Conservation (phyloP, 192 early-diverging fungal species). For the Coemansia reversa region DNA sequence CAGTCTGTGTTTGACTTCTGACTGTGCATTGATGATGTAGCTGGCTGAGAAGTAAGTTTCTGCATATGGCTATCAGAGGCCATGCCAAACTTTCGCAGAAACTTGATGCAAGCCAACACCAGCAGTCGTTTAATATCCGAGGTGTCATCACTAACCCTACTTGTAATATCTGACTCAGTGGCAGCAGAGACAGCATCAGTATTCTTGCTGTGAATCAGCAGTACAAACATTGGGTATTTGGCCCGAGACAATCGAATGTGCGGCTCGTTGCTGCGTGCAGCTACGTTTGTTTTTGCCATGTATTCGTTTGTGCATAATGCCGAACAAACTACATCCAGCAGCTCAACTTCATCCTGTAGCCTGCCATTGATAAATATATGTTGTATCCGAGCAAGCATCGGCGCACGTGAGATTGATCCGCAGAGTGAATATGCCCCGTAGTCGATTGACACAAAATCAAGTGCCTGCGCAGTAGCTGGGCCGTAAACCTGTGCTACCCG, state of each 20-base stretch:
- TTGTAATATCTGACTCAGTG: neutral
- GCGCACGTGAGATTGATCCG: conserved; percentile 37
- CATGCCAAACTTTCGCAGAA: conserved; percentile 34
- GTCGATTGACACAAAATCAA: conserved; percentile 36
- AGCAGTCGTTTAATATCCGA: conserved; percentile 26
- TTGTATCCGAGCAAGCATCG: conserved; percentile 28
- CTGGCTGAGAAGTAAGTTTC: conserved; percentile 2
- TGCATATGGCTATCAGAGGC: conserved; percentile 38
- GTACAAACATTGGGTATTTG: conserved; percentile 32
- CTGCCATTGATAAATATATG: conserved; percentile 27
- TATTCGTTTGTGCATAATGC: conserved; percentile 19
- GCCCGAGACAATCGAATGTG: conserved; percentile 1
- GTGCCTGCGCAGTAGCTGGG: conserved; percentile 14
- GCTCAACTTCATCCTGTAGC: conserved; percentile 14
- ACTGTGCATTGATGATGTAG: neutral
- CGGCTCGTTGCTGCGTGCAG: neutral
- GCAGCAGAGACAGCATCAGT: neutral
- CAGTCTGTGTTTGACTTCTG: neutral
- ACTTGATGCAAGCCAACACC: conserved; percentile 38
- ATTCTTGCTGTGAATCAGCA: conserved; percentile 12
- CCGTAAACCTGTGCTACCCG: conserved; percentile 39
- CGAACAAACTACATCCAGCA: conserved; percentile 15
- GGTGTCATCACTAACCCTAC: neutral
- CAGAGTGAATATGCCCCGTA: conserved; percentile 16
- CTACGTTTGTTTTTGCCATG: conserved; percentile 5